Evolutionary conservation across 139 green algal genomes (phyloP).

Genomic region (Chlorella sp.): DNA sequence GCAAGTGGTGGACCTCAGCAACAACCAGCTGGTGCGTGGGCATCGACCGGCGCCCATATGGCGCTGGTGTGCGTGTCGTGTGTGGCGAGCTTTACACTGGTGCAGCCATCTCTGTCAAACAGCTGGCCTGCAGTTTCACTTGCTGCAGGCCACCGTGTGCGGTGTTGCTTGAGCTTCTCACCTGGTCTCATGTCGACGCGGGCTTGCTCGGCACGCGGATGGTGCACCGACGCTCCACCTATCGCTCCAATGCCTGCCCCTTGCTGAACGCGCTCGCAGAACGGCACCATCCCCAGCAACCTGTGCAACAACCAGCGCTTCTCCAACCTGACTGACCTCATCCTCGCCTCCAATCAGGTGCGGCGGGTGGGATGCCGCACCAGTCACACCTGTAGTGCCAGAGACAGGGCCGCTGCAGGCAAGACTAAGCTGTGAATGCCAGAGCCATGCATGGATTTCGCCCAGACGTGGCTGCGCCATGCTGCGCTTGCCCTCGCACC

Average conservation of each 20-base stretch:
- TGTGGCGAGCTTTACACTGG: background rate
- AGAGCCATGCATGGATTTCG: background rate
- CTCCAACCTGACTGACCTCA: conserved; percentile 5
- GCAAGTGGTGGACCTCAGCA: background rate
- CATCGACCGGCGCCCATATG: background rate
- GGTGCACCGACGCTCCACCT: background rate
- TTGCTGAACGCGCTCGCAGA: background rate
- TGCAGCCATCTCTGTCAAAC: too few relatives aligned
- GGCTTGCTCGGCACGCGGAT: background rate
- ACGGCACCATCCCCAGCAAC: background rate
- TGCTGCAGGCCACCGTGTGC: too few relatives aligned
- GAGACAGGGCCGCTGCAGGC: conserved; percentile 1
- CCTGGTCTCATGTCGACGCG: background rate
- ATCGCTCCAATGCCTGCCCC: background rate
- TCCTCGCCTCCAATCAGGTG: conserved; percentile 14
- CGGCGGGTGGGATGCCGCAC: too few relatives aligned
- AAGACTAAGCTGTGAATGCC: conserved; percentile 11
- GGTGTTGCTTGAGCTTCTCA: too few relatives aligned
- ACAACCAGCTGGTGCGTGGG: background rate
- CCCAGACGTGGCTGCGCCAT: background rate
- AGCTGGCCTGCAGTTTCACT: too few relatives aligned
- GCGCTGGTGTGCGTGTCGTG: too few relatives aligned
- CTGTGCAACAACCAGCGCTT: conserved; percentile 2
- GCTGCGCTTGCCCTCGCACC: background rate
- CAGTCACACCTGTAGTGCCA: background rate